A percentile compares a stretch with the other conserved stretches of the same genome.
phyloP scores from a whole-genome alignment of 2,329 filamentous ascomycete genomes.

The Talaromyces pinophilus region DNA sequence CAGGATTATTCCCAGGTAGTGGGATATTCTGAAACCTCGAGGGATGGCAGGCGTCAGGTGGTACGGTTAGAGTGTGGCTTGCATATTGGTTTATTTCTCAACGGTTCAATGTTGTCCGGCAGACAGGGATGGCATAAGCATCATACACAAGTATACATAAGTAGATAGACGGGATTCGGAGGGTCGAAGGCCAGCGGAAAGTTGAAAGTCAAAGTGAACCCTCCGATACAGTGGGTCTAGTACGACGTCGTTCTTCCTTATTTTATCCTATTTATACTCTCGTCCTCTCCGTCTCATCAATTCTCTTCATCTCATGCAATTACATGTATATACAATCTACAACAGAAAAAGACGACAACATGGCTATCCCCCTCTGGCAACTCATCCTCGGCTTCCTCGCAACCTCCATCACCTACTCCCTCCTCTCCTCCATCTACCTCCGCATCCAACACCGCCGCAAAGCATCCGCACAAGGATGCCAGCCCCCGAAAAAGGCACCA shows the following conservation, averaged over 20 bases:
- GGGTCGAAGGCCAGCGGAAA: too few species aligned
- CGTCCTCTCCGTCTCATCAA: not conserved
- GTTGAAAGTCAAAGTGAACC: not conserved
- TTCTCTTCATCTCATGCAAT: not conserved
- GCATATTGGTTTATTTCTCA: not conserved
- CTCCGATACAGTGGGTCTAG: not conserved
- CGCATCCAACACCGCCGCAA: constrained; percentile 10
- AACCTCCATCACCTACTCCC: not conserved
- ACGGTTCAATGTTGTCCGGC: not conserved
- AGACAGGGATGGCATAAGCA: not conserved
- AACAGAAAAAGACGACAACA: not conserved
- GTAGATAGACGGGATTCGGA: not conserved
- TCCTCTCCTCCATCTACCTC: constrained; percentile 3
- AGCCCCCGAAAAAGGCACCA: not conserved
- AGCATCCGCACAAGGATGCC: constrained; percentile 18
- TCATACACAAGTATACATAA: not conserved
- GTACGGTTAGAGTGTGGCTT: not conserved
- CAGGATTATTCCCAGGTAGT: too few species aligned
- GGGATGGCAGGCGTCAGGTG: not conserved
- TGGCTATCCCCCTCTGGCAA: constrained; percentile 15
- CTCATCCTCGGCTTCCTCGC: constrained; percentile 11
- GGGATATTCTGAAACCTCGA: not conserved
- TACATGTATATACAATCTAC: not conserved
- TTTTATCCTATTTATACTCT: not conserved
- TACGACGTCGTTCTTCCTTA: not conserved